These are phyloP conservation scores for Gomphus bonarii DNA, from an alignment of 1,284 basidiomycete species.

Conservation along the genomic window DNA sequence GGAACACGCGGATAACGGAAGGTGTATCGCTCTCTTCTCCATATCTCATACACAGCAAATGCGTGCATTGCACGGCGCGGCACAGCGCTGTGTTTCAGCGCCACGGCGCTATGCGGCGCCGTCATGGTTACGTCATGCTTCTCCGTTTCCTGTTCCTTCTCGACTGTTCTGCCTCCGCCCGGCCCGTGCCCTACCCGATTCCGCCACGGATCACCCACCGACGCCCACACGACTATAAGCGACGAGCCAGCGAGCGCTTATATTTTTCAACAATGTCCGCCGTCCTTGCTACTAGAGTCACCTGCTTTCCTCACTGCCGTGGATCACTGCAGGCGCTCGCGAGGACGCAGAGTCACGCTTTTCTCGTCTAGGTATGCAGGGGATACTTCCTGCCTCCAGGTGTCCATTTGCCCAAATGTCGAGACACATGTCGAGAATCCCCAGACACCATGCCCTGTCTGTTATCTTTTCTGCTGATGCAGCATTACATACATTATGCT, in stretches of 20 bases:
- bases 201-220: neutral
- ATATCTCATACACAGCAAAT: neutral
- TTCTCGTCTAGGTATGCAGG: neutral
- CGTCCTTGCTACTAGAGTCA: constrained; percentile 1
- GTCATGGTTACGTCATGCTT: neutral
- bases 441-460: too few species aligned
- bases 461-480: too few species aligned
- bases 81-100: neutral
- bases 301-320: neutral
- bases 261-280: neutral
- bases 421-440: neutral
- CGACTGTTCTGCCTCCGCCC: neutral
- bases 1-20: neutral
- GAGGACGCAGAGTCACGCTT: neutral
- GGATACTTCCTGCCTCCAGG: neutral
- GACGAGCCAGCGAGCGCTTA: neutral
- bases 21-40: neutral
- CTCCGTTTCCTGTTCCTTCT: neutral
- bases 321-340: constrained; percentile 9
- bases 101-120: too few species aligned
- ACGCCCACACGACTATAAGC: neutral
- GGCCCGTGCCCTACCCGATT: neutral
- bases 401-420: constrained; percentile 1
- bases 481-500: too few species aligned
- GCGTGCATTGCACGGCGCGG: neutral